Conservation (phyloP, 1,284 basidiomycete species). For the Ceratobasidium sp. region DNA sequence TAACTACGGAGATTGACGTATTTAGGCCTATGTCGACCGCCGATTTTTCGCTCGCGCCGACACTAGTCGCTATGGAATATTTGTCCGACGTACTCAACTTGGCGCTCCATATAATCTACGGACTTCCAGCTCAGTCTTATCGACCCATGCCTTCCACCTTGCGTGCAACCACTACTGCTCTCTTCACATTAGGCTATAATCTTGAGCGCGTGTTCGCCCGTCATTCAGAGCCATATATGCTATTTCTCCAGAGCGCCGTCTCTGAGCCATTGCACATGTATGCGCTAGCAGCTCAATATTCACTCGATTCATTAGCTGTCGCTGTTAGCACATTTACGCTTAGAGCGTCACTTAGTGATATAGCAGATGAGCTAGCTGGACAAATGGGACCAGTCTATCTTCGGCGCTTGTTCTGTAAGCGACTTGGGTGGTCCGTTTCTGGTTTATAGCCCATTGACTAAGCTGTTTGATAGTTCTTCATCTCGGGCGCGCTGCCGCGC, state of each 20-base stretch:
- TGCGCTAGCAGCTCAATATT: slow-evolving; percentile 68
- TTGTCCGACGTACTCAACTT: slow-evolving; percentile 47
- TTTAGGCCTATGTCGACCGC: background rate
- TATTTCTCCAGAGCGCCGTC: slow-evolving; percentile 61
- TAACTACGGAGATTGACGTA: slow-evolving; percentile 2
- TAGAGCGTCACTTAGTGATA: slow-evolving; percentile 66
- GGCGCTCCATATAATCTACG: slow-evolving; percentile 48
- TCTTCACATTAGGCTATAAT: slow-evolving; percentile 42
- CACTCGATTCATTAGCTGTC: slow-evolving; percentile 71
- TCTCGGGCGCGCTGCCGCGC: slow-evolving; percentile 62
- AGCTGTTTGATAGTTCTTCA: slow-evolving; percentile 59
- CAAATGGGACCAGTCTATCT: slow-evolving; percentile 71
- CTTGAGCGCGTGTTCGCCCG: slow-evolving; percentile 25
- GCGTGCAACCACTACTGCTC: slow-evolving; percentile 30
- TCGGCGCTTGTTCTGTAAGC: slow-evolving; percentile 67
- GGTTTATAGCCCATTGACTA: background rate
- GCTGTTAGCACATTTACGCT: slow-evolving; percentile 72
- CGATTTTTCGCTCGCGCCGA: background rate
- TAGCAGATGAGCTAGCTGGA: slow-evolving; percentile 71
- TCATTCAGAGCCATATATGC: slow-evolving; percentile 39
- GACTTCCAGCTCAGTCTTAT: slow-evolving; percentile 44
- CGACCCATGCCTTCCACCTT: slow-evolving; percentile 43
- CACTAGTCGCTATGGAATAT: slow-evolving; percentile 41
- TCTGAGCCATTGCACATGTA: slow-evolving; percentile 70
- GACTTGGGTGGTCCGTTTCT: background rate